Base-by-base conservation (phyloP, 2,329 filamentous ascomycete genomes). In the Samsoniella hepiali region DNA sequence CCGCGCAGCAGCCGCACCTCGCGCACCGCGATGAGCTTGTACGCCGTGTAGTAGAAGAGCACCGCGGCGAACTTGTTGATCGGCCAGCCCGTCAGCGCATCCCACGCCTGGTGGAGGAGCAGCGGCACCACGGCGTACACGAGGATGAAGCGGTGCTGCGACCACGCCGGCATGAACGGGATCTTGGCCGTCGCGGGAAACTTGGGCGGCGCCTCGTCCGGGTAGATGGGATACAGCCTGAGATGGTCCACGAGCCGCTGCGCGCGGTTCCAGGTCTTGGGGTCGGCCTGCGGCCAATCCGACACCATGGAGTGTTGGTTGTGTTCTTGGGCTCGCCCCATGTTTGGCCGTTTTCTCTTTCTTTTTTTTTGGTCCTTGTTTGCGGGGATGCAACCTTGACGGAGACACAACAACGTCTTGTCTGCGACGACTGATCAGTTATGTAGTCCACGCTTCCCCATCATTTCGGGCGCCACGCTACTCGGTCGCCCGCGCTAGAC, bases 391-490 rank as follows among this genome's bases (percentile, higher is more conserved):
- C 22, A 22, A 22, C 22, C 22, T 22, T 22, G 22, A 22, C 22
- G 22, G 22, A 22, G 22, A 22, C 22, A 22, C 22, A 22, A 22
- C 1, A 1, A 22, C 22, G 22, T 22, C 1, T 22, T 22, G 22
- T 22, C 22, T 22, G 22, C 22, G 22, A 22, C 22, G 22, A 1
- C 22, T 22, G 1, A 22, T 22, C 22, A 22, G 1, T 22, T 22
- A 22, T 22, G 22, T 22, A 22, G 22, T 22, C 22, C 22, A 22
- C 22, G 22, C 22, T 22, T 22, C 22, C 22, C 22, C 22, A 22
- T 22, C 22, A 22, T 22, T 1, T 1, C 11, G 9, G 11, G 93
- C 58, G 88, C 81, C n/a, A 36, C 50, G 15, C 17, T 36, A 13
- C 5, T 22, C 22, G 22, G 22, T 22, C 22, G 22, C 22, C 22